Evolutionary conservation across 2,329 filamentous ascomycete genomes (phyloP), one percentile per base, ranked within the genome.

Genomic region (Beauveria pseudobassiana): DNA sequence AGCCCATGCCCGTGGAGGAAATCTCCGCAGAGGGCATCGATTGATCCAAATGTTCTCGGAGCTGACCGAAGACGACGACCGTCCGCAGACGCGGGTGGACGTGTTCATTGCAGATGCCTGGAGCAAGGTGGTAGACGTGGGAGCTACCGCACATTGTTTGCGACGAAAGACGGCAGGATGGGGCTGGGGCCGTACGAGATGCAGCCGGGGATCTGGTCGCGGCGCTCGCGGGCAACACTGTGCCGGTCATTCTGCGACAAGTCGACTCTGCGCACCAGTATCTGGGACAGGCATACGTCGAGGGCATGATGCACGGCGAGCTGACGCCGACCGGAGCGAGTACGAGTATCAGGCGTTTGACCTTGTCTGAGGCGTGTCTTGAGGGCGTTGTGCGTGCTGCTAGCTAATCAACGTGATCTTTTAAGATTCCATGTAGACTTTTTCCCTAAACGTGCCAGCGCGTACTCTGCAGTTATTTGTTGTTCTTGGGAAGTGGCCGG

Each of bases 301-400:
- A 57, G 20, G 54, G 26, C 28, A 57, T 57, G 40, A 57, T 57
- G 54, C 20, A 57, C 12, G 54, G 54, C n/a, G 42, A 57, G 43
- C 54, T 57, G n/a, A 34, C n/a, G 42, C 34, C 34, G 12, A 38
- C 34, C 14, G 48, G 26, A n/a, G n/a, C 12, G 28, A 48, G 28
- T 18, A 38, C 43, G 28, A 10, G 7, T 20, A 38, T 16, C 42
- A 48, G 28, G n/a, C 12, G 14, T 57, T 48, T 48, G 43, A 57
- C 28, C 28, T 57, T 24, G 43, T 57, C 28, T 57, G 48, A 43
- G 8, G 38, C 8, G 0, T 18, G 5, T 40, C 12, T 20, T 45
- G 43, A 20, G 9, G 50, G 12, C 6, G 2, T 52, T 26, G n/a
- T 34, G 30, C 34, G 40, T 53, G 34, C 20, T 24, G 16, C 34